phyloP scores from a whole-genome alignment of 805 yeast genomes.

The Spathaspora gorwiae region DNA sequence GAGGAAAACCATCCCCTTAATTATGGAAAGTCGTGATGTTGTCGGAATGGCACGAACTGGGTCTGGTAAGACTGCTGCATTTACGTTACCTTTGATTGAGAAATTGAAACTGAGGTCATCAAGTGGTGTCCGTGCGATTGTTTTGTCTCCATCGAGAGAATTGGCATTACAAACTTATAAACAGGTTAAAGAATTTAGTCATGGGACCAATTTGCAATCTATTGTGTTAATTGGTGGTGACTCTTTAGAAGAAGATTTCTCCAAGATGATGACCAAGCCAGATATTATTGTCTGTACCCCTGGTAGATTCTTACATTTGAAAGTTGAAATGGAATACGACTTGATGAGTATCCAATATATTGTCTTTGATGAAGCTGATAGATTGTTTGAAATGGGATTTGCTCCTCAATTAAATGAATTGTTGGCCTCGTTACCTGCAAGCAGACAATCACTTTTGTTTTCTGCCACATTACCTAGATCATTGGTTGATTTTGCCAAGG shows the following conservation, averaged over 20 bases:
- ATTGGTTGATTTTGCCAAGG: slow-evolving; percentile 94
- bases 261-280: slow-evolving; percentile 89
- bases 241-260: slow-evolving; percentile 93
- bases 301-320: slow-evolving; percentile 92
- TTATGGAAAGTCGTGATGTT: slow-evolving; percentile 83
- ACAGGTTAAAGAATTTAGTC: slow-evolving; percentile 82
- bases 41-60: slow-evolving; percentile 99
- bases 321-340: slow-evolving; percentile 91
- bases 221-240: slow-evolving; percentile 94
- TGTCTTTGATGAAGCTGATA: slow-evolving; percentile 96
- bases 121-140: slow-evolving; percentile 83
- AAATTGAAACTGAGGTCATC: slow-evolving; percentile 79
- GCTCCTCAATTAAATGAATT: slow-evolving; percentile 89
- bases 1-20: slow-evolving; percentile 88
- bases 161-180: slow-evolving; percentile 88
- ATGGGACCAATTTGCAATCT: slow-evolving; percentile 77
- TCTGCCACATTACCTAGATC: slow-evolving; percentile 93
- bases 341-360: slow-evolving; percentile 80
- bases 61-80: slow-evolving; percentile 98
- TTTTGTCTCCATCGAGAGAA: slow-evolving; percentile 93
- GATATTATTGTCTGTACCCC: slow-evolving; percentile 96
- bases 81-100: slow-evolving; percentile 85
- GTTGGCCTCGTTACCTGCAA: slow-evolving; percentile 73
- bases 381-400: slow-evolving; percentile 94
- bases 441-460: slow-evolving; percentile 83